phyloP scores from a whole-genome alignment of 2,329 filamentous ascomycete genomes.

The Hymenoscyphus linearis region DNA sequence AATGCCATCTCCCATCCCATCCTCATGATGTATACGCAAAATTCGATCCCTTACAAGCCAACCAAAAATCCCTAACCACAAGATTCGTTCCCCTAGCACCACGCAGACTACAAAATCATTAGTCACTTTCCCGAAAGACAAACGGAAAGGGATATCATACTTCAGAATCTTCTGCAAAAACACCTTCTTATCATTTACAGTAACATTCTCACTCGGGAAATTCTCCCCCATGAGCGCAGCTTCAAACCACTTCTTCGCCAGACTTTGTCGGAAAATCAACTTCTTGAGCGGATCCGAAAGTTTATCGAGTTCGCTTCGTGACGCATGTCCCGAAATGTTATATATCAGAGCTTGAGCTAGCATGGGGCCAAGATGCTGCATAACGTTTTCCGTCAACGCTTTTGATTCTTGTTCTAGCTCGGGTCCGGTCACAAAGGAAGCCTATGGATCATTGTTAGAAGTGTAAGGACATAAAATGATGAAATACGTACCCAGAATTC shows the following conservation, averaged over 20 bases:
- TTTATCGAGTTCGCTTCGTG: conserved; percentile 67
- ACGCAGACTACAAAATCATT: conserved; percentile 44
- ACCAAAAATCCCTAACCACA: conserved; percentile 67
- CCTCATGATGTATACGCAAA: conserved; percentile 54
- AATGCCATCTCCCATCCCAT: not conserved
- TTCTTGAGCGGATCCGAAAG: conserved; percentile 67
- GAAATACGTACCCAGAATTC: conserved; percentile 62
- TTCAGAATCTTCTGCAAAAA: conserved; percentile 64
- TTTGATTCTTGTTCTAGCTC: conserved; percentile 33
- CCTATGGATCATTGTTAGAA: conserved; percentile 36
- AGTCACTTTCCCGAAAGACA: not conserved
- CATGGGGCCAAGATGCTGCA: conserved; percentile 55
- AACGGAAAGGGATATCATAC: conserved; percentile 36
- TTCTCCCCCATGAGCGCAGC: conserved; percentile 47
- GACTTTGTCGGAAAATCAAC: conserved; percentile 51
- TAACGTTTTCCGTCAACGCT: conserved; percentile 42
- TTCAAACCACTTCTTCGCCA: conserved; percentile 58
- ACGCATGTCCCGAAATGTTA: conserved; percentile 63
- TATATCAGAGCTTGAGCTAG: conserved; percentile 55
- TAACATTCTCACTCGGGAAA: conserved; percentile 53
- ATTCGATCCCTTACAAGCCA: conserved; percentile 55
- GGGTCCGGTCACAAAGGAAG: conserved; percentile 46
- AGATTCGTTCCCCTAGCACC: conserved; percentile 61
- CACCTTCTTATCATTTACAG: conserved; percentile 51
- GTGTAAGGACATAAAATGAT: not conserved